Evolutionary conservation across 2,329 filamentous ascomycete species (phyloP).

Genomic region (Hortaea sp.): DNA sequence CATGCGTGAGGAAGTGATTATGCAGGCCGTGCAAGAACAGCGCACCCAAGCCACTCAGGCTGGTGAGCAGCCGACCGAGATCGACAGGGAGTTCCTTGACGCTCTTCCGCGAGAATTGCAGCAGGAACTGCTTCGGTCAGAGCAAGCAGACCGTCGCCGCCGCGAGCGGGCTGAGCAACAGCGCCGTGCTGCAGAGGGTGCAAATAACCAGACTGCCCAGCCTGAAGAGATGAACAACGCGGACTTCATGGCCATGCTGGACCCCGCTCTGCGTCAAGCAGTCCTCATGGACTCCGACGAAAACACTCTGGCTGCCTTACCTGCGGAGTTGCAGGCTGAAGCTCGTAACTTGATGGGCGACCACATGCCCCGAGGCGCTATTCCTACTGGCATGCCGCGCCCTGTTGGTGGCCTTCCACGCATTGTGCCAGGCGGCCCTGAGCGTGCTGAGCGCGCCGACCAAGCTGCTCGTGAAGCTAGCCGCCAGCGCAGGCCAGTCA

Average conservation of each 20-base stretch:
- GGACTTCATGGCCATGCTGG: conserved; percentile 83
- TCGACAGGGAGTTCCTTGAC: conserved; percentile 88
- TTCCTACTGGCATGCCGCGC: conserved; percentile 1
- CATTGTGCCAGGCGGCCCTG: conserved; percentile 4
- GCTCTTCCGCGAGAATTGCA: conserved; percentile 85
- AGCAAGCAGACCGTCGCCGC: conserved; percentile 77
- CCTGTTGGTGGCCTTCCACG: conserved; percentile 1
- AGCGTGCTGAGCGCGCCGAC: conserved; percentile 21
- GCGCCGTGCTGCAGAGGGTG: conserved; percentile 45
- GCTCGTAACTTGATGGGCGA: conserved; percentile 60
- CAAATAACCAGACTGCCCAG: conserved; percentile 42
- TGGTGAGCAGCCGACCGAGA: conserved; percentile 68
- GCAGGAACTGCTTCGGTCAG: conserved; percentile 80
- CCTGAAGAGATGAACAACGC: conserved; percentile 79
- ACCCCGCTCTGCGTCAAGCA: conserved; percentile 72
- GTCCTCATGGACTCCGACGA: conserved; percentile 88
- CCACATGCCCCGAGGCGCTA: conserved; percentile 20
- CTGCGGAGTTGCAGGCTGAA: conserved; percentile 76
- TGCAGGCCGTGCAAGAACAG: conserved; percentile 75
- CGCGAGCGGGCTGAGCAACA: conserved; percentile 75
- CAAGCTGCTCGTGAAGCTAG: conserved; percentile 24
- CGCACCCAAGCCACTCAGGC: conserved; percentile 65
- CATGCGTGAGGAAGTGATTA: conserved; percentile 88
- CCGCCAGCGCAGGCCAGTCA: conserved; percentile 63
- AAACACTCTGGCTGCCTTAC: conserved; percentile 72